Evolutionary conservation across 129 eudicot genomes (phyloP).

Genomic region (Tagetes erecta): DNA sequence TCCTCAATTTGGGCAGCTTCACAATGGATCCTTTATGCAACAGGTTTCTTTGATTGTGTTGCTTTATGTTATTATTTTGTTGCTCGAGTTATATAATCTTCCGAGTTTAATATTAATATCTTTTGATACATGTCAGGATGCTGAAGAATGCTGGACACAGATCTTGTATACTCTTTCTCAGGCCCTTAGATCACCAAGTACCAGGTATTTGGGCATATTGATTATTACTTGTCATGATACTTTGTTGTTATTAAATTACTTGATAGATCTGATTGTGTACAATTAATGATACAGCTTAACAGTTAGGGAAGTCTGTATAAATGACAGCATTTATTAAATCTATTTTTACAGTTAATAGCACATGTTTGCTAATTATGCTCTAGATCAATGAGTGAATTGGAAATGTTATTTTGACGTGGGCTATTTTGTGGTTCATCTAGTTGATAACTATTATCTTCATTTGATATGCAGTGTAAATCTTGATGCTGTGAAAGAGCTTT

Average conservation of each 20-base stretch:
- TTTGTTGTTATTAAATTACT: not conserved
- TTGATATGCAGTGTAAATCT: conserved; percentile 58
- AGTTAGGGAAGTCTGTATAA: not conserved
- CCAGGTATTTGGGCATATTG: conserved; percentile 51
- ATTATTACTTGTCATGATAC: not conserved
- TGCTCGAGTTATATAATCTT: conserved; percentile 9
- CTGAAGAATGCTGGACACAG: conserved; percentile 99
- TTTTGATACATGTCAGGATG: conserved; percentile 63
- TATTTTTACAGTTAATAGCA: not conserved
- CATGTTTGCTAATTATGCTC: not conserved
- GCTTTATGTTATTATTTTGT: not conserved
- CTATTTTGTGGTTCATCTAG: conserved; percentile 5
- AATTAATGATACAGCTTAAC: conserved; percentile 10
- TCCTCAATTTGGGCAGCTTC: conserved; percentile 97
- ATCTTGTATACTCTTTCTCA: conserved; percentile 84
- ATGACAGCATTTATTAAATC: not conserved
- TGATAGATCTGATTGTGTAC: not conserved
- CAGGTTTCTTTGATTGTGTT: conserved; percentile 55
- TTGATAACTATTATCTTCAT: conserved; percentile 14
- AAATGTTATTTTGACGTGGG: not conserved
- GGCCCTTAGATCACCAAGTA: conserved; percentile 59
- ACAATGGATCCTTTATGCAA: conserved; percentile 92
- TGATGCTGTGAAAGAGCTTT: conserved; percentile 75
- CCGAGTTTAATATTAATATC: not conserved
- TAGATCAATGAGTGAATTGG: not conserved